These are phyloP conservation scores for Recurvomyces mirabilis DNA, from an alignment of 495 filamentous ascomycete species.

Conservation along the genomic window DNA sequence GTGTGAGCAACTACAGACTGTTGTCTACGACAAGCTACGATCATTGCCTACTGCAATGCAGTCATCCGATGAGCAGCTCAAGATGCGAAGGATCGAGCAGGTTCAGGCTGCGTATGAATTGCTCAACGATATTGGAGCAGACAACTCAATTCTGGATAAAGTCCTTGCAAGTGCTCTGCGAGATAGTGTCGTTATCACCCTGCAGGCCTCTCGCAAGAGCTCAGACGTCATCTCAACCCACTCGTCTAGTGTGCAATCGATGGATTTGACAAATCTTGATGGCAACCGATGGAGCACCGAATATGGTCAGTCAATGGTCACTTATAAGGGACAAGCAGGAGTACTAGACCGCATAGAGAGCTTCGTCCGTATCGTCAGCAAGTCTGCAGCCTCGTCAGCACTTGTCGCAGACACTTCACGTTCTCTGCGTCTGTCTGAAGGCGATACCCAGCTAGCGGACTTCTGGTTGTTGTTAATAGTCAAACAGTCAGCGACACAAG, in stretches of 20 bases:
- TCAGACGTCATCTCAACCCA: constrained; percentile 6
- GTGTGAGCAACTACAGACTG: constrained; percentile 55
- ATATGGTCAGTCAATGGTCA: constrained; percentile 23
- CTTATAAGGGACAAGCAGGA: constrained; percentile 24
- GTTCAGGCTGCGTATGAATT: constrained; percentile 63
- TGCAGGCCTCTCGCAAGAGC: constrained; percentile 18
- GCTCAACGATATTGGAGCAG: constrained; percentile 51
- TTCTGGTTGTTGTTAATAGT: constrained; percentile 54
- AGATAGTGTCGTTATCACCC: constrained; percentile 41
- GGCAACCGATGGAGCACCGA: not conserved
- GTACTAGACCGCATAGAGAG: constrained; percentile 21
- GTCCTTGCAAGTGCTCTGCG: constrained; percentile 52
- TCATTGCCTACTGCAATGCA: constrained; percentile 76
- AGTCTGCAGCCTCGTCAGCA: constrained; percentile 14
- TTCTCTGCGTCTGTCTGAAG: constrained; percentile 8
- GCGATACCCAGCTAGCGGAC: constrained; percentile 42
- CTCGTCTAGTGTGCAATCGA: constrained; percentile 27
- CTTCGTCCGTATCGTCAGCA: constrained; percentile 20
- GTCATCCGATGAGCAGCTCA: constrained; percentile 66
- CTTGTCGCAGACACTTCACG: constrained; percentile 25
- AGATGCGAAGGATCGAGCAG: constrained; percentile 58
- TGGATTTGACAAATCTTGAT: constrained; percentile 5
- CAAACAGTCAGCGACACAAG: constrained; percentile 1
- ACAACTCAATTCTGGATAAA: constrained; percentile 58
- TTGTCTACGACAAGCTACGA: constrained; percentile 68